phyloP scores from a whole-genome alignment of 73 alveolate genomes.

The Paramecium biaurelia region DNA sequence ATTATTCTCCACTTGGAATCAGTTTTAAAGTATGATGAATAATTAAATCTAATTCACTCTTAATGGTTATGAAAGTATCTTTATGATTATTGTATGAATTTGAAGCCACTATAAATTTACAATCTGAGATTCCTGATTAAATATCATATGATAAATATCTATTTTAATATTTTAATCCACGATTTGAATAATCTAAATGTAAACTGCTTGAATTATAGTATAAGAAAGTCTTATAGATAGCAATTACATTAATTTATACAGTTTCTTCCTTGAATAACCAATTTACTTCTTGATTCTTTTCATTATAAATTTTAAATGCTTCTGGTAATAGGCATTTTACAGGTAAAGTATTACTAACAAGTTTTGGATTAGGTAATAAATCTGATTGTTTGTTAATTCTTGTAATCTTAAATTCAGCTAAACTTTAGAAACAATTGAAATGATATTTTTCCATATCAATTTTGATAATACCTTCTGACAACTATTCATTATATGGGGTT shows the following conservation, averaged over 20 bases:
- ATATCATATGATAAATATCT: not conserved
- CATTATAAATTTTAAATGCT: not conserved
- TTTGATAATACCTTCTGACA: not conserved
- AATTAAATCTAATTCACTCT: not conserved
- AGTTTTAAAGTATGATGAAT: not conserved
- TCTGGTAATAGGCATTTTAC: not conserved
- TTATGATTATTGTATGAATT: not conserved
- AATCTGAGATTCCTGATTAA: not conserved
- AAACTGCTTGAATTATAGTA: not conserved
- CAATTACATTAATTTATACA: not conserved
- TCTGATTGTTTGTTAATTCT: not conserved
- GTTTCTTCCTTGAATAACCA: slow-evolving; percentile 4
- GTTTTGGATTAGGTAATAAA: not conserved
- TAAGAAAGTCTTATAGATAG: not conserved
- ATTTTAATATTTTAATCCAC: not conserved
- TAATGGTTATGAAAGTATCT: not conserved
- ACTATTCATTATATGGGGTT: not conserved
- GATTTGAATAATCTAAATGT: not conserved
- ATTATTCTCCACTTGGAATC: not conserved
- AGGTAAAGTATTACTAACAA: not conserved
- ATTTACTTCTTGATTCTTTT: not conserved
- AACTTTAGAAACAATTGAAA: not conserved
- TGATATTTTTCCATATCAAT: not conserved
- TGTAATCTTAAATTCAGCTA: not conserved
- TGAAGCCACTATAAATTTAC: not conserved